Conservation (phyloP, 2,329 filamentous ascomycete species). For the Aspergillus sp. region DNA sequence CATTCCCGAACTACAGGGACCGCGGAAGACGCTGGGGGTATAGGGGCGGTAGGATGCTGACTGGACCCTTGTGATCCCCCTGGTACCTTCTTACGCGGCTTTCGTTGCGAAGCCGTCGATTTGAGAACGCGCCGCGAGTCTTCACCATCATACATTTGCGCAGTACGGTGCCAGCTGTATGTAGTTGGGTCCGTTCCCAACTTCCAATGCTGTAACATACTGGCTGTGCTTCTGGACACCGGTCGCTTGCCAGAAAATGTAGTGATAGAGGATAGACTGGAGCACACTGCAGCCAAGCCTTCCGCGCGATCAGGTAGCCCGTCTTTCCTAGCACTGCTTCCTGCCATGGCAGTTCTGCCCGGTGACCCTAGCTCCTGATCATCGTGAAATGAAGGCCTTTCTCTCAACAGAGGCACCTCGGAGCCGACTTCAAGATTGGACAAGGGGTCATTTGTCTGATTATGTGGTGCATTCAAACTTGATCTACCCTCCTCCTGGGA, state of each 20-base stretch:
- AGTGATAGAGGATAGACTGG: slow-evolving; percentile 31
- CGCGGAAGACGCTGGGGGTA: slow-evolving; percentile 25
- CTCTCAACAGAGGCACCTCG: no score
- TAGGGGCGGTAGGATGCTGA: slow-evolving; percentile 14
- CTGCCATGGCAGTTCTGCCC: not conserved
- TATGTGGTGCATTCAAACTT: not conserved
- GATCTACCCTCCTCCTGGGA: not conserved
- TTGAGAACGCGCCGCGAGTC: slow-evolving; percentile 16
- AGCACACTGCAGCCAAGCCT: slow-evolving; percentile 11
- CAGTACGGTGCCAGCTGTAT: slow-evolving; percentile 35
- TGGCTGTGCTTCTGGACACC: slow-evolving; percentile 23
- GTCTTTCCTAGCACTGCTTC: not conserved
- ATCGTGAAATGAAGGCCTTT: not conserved
- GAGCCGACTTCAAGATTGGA: not conserved
- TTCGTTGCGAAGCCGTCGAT: slow-evolving; percentile 20
- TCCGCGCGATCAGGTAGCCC: not conserved
- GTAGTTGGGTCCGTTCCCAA: slow-evolving; percentile 30
- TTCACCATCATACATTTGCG: slow-evolving; percentile 20
- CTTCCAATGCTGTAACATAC: slow-evolving; percentile 39
- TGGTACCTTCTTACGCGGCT: slow-evolving; percentile 29
- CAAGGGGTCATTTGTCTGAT: not conserved
- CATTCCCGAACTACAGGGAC: slow-evolving; percentile 26
- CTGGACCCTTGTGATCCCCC: slow-evolving; percentile 16
- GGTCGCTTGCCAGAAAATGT: slow-evolving; percentile 23
- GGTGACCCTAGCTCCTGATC: not conserved